phyloP scores from a whole-genome alignment of 2,329 filamentous ascomycete species.

The Curvularia eragrostidis region DNA sequence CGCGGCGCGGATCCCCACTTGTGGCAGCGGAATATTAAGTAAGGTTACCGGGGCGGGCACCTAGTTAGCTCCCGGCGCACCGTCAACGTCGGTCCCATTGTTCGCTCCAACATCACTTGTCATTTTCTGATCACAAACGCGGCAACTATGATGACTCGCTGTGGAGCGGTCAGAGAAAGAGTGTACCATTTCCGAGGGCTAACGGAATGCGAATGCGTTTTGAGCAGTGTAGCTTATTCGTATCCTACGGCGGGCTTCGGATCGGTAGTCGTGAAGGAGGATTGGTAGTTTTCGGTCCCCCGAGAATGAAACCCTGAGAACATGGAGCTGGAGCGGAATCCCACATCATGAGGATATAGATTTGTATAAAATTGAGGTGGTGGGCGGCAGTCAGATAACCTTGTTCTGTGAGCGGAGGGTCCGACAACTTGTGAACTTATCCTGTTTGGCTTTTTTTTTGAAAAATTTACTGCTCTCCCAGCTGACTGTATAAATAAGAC shows the following conservation, averaged over 20 bases:
- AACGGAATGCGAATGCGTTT: background rate
- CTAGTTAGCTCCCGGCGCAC: background rate
- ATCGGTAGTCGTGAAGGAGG: background rate
- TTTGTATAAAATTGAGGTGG: background rate
- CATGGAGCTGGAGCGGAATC: no score
- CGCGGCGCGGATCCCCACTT: slow-evolving; percentile 1
- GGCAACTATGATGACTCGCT: background rate
- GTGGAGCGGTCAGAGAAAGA: background rate
- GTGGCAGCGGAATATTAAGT: background rate
- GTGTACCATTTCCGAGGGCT: background rate
- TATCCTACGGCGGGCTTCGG: background rate
- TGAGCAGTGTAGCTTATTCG: background rate
- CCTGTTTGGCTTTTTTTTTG: background rate
- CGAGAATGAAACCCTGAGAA: background rate
- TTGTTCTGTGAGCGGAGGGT: background rate
- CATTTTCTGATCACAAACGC: background rate
- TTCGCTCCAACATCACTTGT: background rate
- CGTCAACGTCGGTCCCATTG: background rate
- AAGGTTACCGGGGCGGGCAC: background rate
- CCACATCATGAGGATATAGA: no score
- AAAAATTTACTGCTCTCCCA: no score
- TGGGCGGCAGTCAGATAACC: background rate
- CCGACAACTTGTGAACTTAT: background rate
- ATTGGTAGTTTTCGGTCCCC: background rate
- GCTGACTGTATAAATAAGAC: background rate